A percentile compares a stretch with the other conserved stretches of the same genome.
These are phyloP conservation scores for Avena sativa DNA, from an alignment of 176 grass and related monocot species.

Conservation along the genomic window DNA sequence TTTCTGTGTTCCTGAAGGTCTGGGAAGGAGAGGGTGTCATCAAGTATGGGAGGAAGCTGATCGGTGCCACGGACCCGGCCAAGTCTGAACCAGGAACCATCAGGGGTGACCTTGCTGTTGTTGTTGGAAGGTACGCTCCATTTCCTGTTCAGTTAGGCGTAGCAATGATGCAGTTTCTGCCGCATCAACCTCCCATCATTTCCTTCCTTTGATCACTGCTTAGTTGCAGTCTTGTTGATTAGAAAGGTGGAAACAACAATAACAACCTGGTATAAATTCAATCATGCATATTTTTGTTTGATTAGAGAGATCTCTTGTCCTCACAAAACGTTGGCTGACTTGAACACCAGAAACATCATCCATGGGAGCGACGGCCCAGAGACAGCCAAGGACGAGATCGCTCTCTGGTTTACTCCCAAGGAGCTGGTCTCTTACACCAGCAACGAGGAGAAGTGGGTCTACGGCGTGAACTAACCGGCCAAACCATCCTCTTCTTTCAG, in stretches of 20 bases:
- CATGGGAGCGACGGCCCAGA: constrained; percentile 90
- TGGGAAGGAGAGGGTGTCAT: constrained; percentile 99
- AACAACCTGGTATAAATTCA: no score
- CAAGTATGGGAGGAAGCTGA: constrained; percentile 91
- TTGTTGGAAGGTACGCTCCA: constrained; percentile 75
- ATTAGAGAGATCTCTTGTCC: background rate
- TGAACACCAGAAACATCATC: constrained; percentile 78
- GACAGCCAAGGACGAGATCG: constrained; percentile 89
- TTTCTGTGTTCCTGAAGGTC: constrained; percentile 53
- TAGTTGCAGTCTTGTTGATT: background rate
- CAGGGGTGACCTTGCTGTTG: constrained; percentile 88
- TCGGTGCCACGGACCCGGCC: constrained; percentile 90
- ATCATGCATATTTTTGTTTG: no score
- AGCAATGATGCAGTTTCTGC: no score
- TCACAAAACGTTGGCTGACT: background rate
- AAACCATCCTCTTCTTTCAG: background rate
- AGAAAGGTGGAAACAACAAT: background rate
- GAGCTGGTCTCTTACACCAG: constrained; percentile 84
- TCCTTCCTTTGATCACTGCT: background rate
- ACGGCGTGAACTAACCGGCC: constrained; percentile 59
- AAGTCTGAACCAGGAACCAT: constrained; percentile 98
- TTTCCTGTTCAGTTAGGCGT: background rate
- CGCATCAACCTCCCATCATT: no score
- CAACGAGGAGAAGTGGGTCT: constrained; percentile 83
- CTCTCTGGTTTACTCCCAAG: constrained; percentile 74